Percentiles rank a stretch among this genome's conserved stretches.
These are phyloP conservation scores for Mercurialis annua DNA, from an alignment of 345 rosid genomes.

Conservation along the genomic window DNA sequence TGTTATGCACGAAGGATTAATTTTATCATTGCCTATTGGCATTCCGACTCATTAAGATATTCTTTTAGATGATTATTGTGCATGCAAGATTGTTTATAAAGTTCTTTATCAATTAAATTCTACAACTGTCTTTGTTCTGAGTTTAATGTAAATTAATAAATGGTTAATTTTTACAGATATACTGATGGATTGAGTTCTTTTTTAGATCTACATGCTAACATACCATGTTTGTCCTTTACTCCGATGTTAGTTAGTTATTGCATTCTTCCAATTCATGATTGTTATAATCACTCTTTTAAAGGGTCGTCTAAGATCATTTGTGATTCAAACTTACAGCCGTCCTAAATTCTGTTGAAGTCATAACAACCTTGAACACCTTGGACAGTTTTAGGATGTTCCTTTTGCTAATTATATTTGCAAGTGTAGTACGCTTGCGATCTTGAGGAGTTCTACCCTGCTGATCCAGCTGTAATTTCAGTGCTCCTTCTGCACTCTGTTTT, in stretches of 20 bases:
- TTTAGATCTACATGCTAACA: no score
- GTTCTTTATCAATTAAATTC: no score
- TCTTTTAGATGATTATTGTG: no score
- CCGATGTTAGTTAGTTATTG: no score
- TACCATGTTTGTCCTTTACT: no score
- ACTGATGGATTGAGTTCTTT: no score
- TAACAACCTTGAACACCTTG: background rate
- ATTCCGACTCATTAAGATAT: no score
- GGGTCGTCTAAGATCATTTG: background rate
- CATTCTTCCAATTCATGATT: background rate
- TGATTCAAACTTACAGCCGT: background rate
- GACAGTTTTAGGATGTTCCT: background rate
- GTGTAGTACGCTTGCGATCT: background rate
- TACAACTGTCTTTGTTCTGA: no score
- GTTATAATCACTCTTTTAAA: background rate
- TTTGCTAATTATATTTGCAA: background rate
- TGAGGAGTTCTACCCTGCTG: background rate
- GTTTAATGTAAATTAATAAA: no score
- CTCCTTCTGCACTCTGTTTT: background rate
- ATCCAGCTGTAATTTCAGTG: background rate
- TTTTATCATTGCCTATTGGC: background rate
- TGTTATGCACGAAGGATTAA: background rate
- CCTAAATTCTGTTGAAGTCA: background rate
- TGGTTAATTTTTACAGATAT: no score
- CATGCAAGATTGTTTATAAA: no score